Evolutionary conservation across 164 flowering plant genomes (phyloP).

Genomic region (Brasenia schreberi): DNA sequence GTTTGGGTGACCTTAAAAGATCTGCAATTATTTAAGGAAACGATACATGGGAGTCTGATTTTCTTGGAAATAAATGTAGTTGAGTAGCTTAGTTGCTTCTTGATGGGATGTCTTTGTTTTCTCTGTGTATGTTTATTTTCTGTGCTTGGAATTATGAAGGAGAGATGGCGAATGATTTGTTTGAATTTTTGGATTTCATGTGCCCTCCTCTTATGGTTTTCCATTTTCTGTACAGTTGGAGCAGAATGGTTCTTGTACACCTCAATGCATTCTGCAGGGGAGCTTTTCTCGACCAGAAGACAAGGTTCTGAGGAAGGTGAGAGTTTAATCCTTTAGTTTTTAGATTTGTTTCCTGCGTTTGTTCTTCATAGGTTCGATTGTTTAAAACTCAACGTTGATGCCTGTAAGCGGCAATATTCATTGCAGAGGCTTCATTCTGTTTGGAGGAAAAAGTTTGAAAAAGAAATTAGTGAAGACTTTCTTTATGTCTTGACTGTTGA

Average conservation of each 20-base stretch:
- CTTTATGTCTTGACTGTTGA: slow-evolving; percentile 49
- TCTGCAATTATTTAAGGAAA: no score
- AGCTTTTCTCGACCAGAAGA: slow-evolving; percentile 49
- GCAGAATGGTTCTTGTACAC: slow-evolving; percentile 50
- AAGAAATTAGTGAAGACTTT: slow-evolving; percentile 46
- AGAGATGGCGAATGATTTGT: no score
- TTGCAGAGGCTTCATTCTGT: slow-evolving; percentile 36
- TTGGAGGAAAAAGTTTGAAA: slow-evolving; percentile 67
- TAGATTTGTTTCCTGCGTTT: no score
- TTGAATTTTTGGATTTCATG: neutral
- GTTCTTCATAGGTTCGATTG: no score
- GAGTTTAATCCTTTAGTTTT: neutral
- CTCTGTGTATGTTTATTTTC: no score
- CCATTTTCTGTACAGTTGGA: slow-evolving; percentile 34
- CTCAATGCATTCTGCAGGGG: slow-evolving; percentile 77
- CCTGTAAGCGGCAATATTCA: neutral
- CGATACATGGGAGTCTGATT: no score
- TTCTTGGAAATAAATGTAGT: no score
- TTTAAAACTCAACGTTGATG: no score
- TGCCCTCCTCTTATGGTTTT: neutral
- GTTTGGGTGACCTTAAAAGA: neutral
- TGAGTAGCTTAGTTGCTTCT: no score
- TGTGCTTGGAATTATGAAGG: no score
- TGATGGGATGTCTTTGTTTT: no score
- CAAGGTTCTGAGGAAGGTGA: slow-evolving; percentile 30